Evolutionary conservation across 768 basidiomycete species (phyloP).

Genomic region (Mycena amicta): DNA sequence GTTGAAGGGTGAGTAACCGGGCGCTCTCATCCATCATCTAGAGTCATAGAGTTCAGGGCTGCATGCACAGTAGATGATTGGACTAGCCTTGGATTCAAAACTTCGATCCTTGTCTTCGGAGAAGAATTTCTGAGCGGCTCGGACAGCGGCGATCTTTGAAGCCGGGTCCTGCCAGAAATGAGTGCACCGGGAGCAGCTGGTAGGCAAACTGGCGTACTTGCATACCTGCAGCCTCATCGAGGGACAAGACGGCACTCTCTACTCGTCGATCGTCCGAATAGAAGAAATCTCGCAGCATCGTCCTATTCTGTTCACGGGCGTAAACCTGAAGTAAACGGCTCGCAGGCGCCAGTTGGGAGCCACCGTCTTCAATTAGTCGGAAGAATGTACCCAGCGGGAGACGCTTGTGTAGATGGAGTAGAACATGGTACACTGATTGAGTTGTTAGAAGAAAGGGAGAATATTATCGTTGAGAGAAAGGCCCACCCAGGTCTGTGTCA

Average conservation of each 20-base stretch:
- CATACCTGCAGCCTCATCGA: slow-evolving; percentile 79
- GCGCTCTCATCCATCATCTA: slow-evolving; percentile 92
- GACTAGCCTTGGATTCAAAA: slow-evolving; percentile 85
- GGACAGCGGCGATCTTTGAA: slow-evolving; percentile 71
- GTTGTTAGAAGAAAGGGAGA: background rate
- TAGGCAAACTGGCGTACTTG: slow-evolving; percentile 42
- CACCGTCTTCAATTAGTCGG: slow-evolving; percentile 90
- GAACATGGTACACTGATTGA: slow-evolving; percentile 83
- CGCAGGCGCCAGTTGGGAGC: slow-evolving; percentile 71
- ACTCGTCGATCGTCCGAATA: slow-evolving; percentile 96
- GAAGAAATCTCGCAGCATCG: slow-evolving; percentile 94
- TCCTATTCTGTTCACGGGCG: slow-evolving; percentile 85
- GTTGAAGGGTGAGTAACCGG: slow-evolving; percentile 77
- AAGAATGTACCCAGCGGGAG: slow-evolving; percentile 91
- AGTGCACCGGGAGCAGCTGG: background rate
- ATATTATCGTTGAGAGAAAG: slow-evolving; percentile 22
- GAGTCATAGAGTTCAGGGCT: background rate
- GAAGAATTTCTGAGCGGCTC: slow-evolving; percentile 89
- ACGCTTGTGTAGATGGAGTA: slow-evolving; percentile 83
- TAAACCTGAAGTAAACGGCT: slow-evolving; percentile 85
- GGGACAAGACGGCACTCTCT: slow-evolving; percentile 86
- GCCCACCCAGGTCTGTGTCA: slow-evolving; percentile 86
- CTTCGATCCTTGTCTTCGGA: slow-evolving; percentile 89
- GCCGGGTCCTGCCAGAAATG: slow-evolving; percentile 61
- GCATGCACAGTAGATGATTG: no score